phyloP scores from a whole-genome alignment of 371 early-diverging fungal species.

The Thermomucor indicae-seudaticae region DNA sequence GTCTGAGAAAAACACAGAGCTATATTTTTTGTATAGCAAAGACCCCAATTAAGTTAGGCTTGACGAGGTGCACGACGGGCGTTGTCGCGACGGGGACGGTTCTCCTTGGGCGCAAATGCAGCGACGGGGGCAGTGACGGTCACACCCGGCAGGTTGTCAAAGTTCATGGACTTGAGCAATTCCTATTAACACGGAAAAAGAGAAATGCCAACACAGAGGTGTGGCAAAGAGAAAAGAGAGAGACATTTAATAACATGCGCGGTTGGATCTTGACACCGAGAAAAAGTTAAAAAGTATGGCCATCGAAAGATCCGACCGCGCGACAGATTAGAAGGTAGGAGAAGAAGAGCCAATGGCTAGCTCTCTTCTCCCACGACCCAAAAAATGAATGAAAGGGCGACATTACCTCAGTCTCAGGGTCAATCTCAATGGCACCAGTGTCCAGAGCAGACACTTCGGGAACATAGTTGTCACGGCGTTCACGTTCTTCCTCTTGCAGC shows the following conservation, averaged over 20 bases:
- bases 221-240: not conserved
- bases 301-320: conserved; percentile 37
- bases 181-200: conserved; percentile 46
- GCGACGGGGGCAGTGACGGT: conserved; percentile 40
- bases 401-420: conserved; percentile 78
- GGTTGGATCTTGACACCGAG: conserved; percentile 35
- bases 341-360: no score
- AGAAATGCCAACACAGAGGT: conserved; percentile 2
- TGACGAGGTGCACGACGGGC: no score
- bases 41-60: no score
- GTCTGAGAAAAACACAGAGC: no score
- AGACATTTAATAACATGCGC: conserved; percentile 4
- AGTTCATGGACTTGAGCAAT: conserved; percentile 91
- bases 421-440: conserved; percentile 89
- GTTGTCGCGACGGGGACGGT: conserved; percentile 5
- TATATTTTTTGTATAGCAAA: no score
- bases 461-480: conserved; percentile 99
- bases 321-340: conserved; percentile 1
- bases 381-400: conserved; percentile 1
- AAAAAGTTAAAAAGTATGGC: conserved; percentile 20
- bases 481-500: conserved; percentile 99
- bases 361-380: no score
- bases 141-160: conserved; percentile 75
- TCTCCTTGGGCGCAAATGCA: conserved; percentile 18
- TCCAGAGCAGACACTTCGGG: conserved; percentile 98